Evolutionary conservation across 208 protist genomes (phyloP), one percentile per base, ranked within the genome.

Genomic region (Trypanosoma lewisi): DNA sequence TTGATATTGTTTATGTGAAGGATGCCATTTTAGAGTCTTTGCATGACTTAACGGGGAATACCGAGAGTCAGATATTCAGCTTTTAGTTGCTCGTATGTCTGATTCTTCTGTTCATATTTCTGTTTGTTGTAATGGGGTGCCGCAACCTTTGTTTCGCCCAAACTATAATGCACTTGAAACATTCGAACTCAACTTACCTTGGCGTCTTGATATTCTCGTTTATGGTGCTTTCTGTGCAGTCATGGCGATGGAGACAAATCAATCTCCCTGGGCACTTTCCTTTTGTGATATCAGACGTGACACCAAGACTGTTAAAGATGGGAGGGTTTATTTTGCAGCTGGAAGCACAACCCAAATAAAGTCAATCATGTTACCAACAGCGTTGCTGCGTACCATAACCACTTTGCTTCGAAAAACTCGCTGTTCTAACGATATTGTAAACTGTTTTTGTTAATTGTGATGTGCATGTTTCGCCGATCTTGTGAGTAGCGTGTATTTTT

Each of bases 51-150:
- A 65, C 60, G 61, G 56, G 17, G 65, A 69, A 19, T 62, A 64
- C 44, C 36, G 57, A 11, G 77, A 75, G 11, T 37, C 52, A 2
- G 70, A 80, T 53, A 69, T 84, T 41, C 48, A 53, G 23, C 28
- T 80, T 23, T 55, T 74, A 23, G 79, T 66, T 19, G 63, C 61
- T 21, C 74, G 79, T 17, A 67, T 85, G 51, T 80, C 79, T 14
- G 70, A 85, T 67, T 57, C 71, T 25, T 78, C 79, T 14, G 81
- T 67, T 59, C 79, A 85, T 16, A 47, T 85, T 19, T 77, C 79
- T 31, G 47, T 81, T 14, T 58, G 61, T 33, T 78, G 74, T 37
- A 33, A 59, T 53, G 59, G 16, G 8, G 25, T 12, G 4, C 42
- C 39, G 9, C 57, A 57, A n/a, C 11, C 50, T 16, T 58, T 62